Evolutionary conservation across 1,139 yeast genomes (phyloP).

Genomic region (Insectozyma bohioensis): DNA sequence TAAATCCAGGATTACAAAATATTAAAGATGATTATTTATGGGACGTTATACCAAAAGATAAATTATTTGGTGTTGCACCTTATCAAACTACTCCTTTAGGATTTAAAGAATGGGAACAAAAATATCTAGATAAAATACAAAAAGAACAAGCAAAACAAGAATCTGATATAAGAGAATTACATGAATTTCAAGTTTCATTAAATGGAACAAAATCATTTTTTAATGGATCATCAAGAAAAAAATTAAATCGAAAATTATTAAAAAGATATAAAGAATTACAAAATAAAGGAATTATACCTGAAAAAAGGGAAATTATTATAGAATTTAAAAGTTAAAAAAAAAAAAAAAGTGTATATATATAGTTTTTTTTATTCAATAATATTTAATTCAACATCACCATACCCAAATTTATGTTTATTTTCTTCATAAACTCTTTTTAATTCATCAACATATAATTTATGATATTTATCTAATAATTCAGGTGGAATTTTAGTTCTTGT

Average conservation of each 20-base stretch:
- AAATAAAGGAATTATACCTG: slow-evolving; percentile 23
- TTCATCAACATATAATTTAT: slow-evolving; percentile 67
- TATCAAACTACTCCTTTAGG: slow-evolving; percentile 29
- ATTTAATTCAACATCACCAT: slow-evolving; percentile 47
- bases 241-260: slow-evolving; percentile 32
- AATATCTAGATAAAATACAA: slow-evolving; percentile 21
- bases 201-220: slow-evolving; percentile 19
- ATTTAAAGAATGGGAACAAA: slow-evolving; percentile 40
- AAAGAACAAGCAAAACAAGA: slow-evolving; percentile 18
- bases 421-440: slow-evolving; percentile 66
- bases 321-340: no score
- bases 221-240: slow-evolving; percentile 25
- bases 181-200: slow-evolving; percentile 21
- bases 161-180: slow-evolving; percentile 16
- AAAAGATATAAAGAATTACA: slow-evolving; percentile 28
- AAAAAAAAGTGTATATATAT: no score
- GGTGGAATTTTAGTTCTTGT: slow-evolving; percentile 36
- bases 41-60: slow-evolving; percentile 37
- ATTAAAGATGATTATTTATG: slow-evolving; percentile 44
- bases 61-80: slow-evolving; percentile 38
- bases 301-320: slow-evolving; percentile 8
- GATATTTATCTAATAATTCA: slow-evolving; percentile 65
- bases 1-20: slow-evolving; percentile 36
- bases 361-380: slow-evolving; percentile 39
- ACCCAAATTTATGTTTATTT: slow-evolving; percentile 61